A percentile compares a stretch with the other conserved stretches of the same genome.
phyloP scores from a whole-genome alignment of 2,329 filamentous ascomycete species.

The Phaeoacremonium minimum region DNA sequence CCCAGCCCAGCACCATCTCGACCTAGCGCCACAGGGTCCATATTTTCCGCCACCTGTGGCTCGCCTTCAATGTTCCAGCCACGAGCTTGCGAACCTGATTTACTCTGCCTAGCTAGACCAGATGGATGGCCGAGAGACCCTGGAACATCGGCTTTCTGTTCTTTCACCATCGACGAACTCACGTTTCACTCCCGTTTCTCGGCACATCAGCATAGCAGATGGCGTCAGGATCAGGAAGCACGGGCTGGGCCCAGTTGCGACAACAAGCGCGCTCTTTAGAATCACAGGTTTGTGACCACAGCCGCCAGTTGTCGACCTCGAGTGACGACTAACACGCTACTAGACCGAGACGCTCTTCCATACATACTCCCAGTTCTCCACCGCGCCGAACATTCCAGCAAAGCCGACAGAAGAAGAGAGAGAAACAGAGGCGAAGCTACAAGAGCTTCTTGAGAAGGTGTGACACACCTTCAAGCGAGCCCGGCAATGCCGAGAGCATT shows the following conservation, averaged over 20 bases:
- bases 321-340: constrained; percentile 1
- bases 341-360: constrained; percentile 84
- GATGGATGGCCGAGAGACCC: too few species aligned
- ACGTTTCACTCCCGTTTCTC: too few species aligned
- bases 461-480: constrained; percentile 15
- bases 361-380: constrained; percentile 86
- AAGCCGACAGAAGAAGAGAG: constrained; percentile 84
- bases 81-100: too few species aligned
- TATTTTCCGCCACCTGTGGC: too few species aligned
- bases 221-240: constrained; percentile 48
- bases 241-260: constrained; percentile 88
- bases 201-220: constrained; percentile 30
- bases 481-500: too few species aligned
- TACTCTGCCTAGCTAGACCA: too few species aligned
- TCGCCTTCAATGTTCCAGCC: too few species aligned
- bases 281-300: constrained; percentile 63
- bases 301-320: neutral
- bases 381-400: constrained; percentile 70
- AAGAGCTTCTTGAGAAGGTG: constrained; percentile 83
- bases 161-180: too few species aligned
- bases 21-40: too few species aligned
- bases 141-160: too few species aligned
- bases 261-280: constrained; percentile 88
- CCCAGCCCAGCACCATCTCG: too few species aligned
- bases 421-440: constrained; percentile 73